Evolutionary conservation across 2,329 filamentous ascomycete genomes (phyloP).

Genomic region (Penicillium freii): DNA sequence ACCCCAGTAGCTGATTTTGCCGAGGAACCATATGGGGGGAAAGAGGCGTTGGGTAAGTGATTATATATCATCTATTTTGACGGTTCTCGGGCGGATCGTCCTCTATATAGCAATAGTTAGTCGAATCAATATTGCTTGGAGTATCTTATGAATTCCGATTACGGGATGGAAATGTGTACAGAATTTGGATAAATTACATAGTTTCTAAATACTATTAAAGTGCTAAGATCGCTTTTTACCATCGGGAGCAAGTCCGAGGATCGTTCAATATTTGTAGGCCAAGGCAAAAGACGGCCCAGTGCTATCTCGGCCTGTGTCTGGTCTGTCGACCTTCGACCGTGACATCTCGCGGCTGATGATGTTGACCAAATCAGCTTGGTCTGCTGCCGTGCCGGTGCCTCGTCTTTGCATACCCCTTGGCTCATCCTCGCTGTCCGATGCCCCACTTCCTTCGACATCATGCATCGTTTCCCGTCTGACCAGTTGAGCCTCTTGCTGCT

Average conservation of each 20-base stretch:
- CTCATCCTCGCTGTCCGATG: conserved; percentile 1
- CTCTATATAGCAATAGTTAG: neutral
- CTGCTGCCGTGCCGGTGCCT: conserved; percentile 1
- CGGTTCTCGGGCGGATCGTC: neutral
- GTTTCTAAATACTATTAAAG: neutral
- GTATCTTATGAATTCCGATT: neutral
- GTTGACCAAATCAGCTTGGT: conserved; percentile 4
- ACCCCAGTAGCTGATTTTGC: neutral
- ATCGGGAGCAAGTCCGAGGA: fast-evolving
- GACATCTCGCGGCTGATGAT: conserved; percentile 17
- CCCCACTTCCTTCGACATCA: neutral
- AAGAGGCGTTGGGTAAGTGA: neutral
- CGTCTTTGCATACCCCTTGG: neutral
- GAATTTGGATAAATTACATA: neutral
- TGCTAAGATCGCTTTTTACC: neutral
- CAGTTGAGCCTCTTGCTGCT: conserved; percentile 1
- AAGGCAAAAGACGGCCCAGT: conserved; percentile 16
- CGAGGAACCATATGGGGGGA: neutral
- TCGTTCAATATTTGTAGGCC: conserved; percentile 6
- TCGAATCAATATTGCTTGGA: neutral
- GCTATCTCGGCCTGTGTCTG: conserved; percentile 2
- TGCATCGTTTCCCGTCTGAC: neutral
- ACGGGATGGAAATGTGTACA: neutral
- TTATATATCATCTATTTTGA: neutral
- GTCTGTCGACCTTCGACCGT: conserved; percentile 2